phyloP scores from a whole-genome alignment of 2,329 filamentous ascomycete species.

The Colletotrichum paranaense region DNA sequence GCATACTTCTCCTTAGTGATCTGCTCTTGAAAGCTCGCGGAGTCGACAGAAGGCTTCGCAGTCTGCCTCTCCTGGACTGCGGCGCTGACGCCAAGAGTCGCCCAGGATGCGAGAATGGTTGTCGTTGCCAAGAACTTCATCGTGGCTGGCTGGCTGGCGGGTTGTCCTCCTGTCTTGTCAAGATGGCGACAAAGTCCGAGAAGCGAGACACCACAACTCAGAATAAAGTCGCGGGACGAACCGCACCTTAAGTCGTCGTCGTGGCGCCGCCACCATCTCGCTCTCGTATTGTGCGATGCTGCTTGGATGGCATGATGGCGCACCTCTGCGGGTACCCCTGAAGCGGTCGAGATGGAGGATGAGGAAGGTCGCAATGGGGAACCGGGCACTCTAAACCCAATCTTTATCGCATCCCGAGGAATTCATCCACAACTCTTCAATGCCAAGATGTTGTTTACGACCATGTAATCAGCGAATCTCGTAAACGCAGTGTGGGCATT shows the following conservation, averaged over 20 bases:
- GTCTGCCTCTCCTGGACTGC: not conserved
- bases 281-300: not conserved
- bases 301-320: not conserved
- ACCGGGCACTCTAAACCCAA: slow-evolving; percentile 7
- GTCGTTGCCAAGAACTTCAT: slow-evolving; percentile 5
- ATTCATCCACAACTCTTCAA: not conserved
- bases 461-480: not conserved
- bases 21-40: slow-evolving; percentile 8
- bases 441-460: not conserved
- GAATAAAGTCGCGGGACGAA: not conserved
- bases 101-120: not conserved
- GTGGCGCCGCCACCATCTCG: not conserved
- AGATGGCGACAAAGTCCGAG: not conserved
- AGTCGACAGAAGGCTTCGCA: slow-evolving; percentile 4
- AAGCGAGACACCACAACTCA: not conserved
- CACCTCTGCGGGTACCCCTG: slow-evolving; percentile 1
- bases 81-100: not conserved
- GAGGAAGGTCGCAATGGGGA: slow-evolving; percentile 24
- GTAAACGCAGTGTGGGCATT: not conserved
- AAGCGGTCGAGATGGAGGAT: slow-evolving; percentile 3
- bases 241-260: not conserved
- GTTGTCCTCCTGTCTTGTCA: no score
- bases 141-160: not conserved
- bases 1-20: slow-evolving; percentile 18
- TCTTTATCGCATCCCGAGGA: not conserved